phyloP scores from a whole-genome alignment of 768 basidiomycete genomes.

The Tremella mesenterica region DNA sequence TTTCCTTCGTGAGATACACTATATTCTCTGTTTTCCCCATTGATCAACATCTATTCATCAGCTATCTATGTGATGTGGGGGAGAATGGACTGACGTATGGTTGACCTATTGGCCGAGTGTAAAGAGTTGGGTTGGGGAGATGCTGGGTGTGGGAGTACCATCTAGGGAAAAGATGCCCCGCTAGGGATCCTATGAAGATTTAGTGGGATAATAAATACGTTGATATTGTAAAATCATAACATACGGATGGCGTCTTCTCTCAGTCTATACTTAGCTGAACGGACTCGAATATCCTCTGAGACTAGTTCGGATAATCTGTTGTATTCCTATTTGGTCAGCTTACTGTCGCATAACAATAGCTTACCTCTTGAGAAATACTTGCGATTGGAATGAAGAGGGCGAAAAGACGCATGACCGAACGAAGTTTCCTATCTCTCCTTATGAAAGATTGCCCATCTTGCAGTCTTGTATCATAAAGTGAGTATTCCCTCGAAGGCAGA shows the following conservation, averaged over 20 bases:
- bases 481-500: too few relatives aligned
- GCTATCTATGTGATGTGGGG: conserved; percentile 7
- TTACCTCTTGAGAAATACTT: neutral
- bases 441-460: too few relatives aligned
- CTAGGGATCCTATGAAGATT: conserved; percentile 14
- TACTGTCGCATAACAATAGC: too few relatives aligned
- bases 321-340: conserved; percentile 6
- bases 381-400: neutral
- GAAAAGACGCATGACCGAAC: neutral
- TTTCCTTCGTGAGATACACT: conserved; percentile 30
- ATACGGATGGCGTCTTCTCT: conserved; percentile 14
- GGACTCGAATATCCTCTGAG: conserved; percentile 3
- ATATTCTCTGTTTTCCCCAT: conserved; percentile 14
- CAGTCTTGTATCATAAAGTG: too few relatives aligned
- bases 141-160: conserved; percentile 19
- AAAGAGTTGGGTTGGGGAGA: neutral
- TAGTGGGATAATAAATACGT: too few relatives aligned
- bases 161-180: conserved; percentile 17
- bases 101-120: neutral
- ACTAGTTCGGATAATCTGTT: conserved; percentile 5
- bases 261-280: conserved; percentile 14
- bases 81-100: conserved; percentile 3
- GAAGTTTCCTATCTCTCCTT: too few relatives aligned
- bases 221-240: neutral
- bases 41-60: neutral